Percentiles rank a stretch among this genome's conserved stretches.
Evolutionary conservation across 345 rosid species (phyloP).

Genomic region (Salix suchowensis): DNA sequence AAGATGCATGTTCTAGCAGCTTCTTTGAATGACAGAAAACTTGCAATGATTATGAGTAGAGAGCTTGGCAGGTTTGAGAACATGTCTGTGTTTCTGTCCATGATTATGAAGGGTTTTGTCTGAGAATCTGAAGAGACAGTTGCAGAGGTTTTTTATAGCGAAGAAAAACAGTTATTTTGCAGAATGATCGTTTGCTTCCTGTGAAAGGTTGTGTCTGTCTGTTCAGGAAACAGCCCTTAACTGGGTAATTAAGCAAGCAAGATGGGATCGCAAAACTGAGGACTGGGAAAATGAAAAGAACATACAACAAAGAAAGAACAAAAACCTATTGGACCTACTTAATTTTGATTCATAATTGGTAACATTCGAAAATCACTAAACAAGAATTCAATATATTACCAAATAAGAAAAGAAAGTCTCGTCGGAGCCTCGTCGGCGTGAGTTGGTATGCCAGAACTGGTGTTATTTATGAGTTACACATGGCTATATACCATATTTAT

Average conservation of each 20-base stretch:
- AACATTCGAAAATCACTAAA: neutral
- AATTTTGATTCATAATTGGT: neutral
- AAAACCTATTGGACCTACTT: neutral
- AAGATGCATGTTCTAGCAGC: constrained; percentile 30
- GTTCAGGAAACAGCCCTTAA: neutral
- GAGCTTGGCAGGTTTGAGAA: constrained; percentile 13
- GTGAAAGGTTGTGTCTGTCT: neutral
- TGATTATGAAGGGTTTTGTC: neutral
- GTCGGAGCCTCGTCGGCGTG: neutral
- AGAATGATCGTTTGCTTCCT: neutral
- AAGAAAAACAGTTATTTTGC: neutral
- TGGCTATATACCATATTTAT: neutral
- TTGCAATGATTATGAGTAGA: constrained; percentile 16
- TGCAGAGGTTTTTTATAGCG: neutral
- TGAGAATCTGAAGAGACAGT: neutral
- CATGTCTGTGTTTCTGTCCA: constrained; percentile 14
- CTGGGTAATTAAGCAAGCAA: neutral
- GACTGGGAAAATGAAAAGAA: neutral
- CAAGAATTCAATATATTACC: neutral
- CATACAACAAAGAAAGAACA: neutral
- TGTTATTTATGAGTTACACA: neutral
- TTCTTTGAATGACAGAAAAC: constrained; percentile 36
- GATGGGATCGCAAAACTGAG: neutral
- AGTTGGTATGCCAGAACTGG: neutral
- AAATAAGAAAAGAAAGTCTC: neutral